Conservation (phyloP, 805 yeast species). For the Kazachstania taianensis region DNA sequence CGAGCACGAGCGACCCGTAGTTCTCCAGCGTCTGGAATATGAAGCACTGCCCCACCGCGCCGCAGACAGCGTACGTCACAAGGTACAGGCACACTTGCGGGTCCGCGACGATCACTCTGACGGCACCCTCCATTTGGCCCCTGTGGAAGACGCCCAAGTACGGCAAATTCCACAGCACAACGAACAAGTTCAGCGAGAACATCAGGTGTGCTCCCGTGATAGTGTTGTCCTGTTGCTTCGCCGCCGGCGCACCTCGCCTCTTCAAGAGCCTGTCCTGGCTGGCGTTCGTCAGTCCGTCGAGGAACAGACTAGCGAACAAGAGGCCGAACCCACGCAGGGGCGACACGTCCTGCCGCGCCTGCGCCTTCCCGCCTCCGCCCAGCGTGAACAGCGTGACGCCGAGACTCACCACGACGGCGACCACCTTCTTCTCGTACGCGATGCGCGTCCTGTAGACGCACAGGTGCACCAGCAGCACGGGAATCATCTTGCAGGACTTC, state of each 20-base stretch:
- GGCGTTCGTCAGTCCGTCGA: slow-evolving; percentile 90
- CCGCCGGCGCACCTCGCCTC: slow-evolving; percentile 3
- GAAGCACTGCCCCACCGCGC: slow-evolving; percentile 91
- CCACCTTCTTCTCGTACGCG: slow-evolving; percentile 65
- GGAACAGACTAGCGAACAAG: slow-evolving; percentile 50
- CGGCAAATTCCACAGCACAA: slow-evolving; percentile 36
- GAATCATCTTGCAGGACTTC: slow-evolving; percentile 87
- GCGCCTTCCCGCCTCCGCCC: slow-evolving; percentile 22
- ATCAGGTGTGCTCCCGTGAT: slow-evolving; percentile 83
- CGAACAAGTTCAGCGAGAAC: slow-evolving; percentile 51
- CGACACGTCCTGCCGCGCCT: not conserved
- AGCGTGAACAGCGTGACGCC: slow-evolving; percentile 80
- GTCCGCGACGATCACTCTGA: slow-evolving; percentile 28
- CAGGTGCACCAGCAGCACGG: slow-evolving; percentile 82
- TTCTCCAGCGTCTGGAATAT: slow-evolving; percentile 74
- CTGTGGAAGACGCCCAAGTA: slow-evolving; percentile 33
- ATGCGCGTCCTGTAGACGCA: slow-evolving; percentile 58
- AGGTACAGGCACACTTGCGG: slow-evolving; percentile 53
- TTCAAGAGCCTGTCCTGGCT: slow-evolving; percentile 82
- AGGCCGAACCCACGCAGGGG: slow-evolving; percentile 48
- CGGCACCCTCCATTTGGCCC: slow-evolving; percentile 27
- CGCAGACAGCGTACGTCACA: slow-evolving; percentile 59
- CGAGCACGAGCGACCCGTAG: slow-evolving; percentile 75
- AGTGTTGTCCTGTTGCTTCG: slow-evolving; percentile 8
- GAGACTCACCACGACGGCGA: slow-evolving; percentile 65